Evolutionary conservation across 352 stramenopile species (phyloP), one percentile per base, ranked within the genome.

Genomic region (Globisporangium solare): DNA sequence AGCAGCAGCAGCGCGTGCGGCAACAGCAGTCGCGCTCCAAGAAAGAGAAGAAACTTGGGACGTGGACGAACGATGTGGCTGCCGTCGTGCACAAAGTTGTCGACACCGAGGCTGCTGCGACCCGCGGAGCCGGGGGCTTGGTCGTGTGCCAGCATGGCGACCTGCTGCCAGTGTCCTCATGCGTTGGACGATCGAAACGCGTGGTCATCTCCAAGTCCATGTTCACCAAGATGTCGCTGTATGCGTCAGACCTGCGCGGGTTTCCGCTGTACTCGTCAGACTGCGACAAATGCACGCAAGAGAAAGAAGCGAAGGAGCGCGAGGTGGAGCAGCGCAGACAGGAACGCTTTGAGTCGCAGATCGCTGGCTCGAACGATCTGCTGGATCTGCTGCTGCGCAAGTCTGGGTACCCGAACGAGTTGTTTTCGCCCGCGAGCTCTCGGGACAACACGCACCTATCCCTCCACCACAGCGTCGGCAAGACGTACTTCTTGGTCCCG

Each of bases 401-500:
- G 39, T 83, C 73, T 27, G 82, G 82, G 10, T 92, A 80, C 52
- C 85, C 86, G 11, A 89, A 84, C 43, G 72, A 83, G 15, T 68
- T 95, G 6, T 95, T 95, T 51, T 91, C 83, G 8, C 83, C 86
- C 0, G 48, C 73, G 20, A 71, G 66, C 47, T 64, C 69, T 0
- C 66, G 63, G 1, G 63, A 68, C 45, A 70, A 75, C 20, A 83
- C 79, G 45, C 79, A 87, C 61, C 62, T 91, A 27, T 84, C 79
- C 3, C 42, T 90, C 8, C 54, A 56, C 14, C 72, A 74, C 41
- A 63, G 63, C 22, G 57, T 63, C 11, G 78, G 75, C 54, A 85
- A 84, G 40, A 79, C 75, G 31, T 91, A 86, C 58, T 90, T 89
- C 32, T 59, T 92, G n/a, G 86, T 95, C 42, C 86, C 85, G 2